phyloP scores from a whole-genome alignment of 2,329 filamentous ascomycete species.

The Teratosphaeria viscida region DNA sequence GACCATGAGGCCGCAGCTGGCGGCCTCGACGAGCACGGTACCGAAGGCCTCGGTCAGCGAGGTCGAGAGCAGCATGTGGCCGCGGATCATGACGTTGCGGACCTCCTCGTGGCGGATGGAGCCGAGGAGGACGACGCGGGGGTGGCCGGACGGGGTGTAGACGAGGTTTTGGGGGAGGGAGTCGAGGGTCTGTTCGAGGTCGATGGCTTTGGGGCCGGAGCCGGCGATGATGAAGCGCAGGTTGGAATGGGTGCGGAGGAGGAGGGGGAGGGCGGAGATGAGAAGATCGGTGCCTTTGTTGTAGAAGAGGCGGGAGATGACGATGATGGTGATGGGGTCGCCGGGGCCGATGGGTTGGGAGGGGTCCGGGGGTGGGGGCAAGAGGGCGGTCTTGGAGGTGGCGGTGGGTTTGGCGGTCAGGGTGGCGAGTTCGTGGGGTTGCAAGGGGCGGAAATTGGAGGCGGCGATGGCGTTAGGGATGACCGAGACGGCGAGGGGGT shows the following conservation, averaged over 20 bases:
- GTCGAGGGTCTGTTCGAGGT: slow-evolving; percentile 96
- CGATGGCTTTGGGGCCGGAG: slow-evolving; percentile 91
- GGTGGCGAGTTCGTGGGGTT: slow-evolving; percentile 27
- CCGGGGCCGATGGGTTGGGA: slow-evolving; percentile 65
- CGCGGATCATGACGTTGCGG: slow-evolving; percentile 90
- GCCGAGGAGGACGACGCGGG: slow-evolving; percentile 85
- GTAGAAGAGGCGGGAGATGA: slow-evolving; percentile 94
- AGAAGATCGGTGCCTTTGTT: slow-evolving; percentile 97
- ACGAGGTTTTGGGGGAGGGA: slow-evolving; percentile 29
- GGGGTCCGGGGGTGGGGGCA: slow-evolving; percentile 40
- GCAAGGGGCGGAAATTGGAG: slow-evolving; percentile 78
- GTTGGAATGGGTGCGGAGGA: slow-evolving; percentile 79
- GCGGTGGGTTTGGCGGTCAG: background rate
- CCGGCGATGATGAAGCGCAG: slow-evolving; percentile 96
- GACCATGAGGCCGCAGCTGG: slow-evolving; percentile 89
- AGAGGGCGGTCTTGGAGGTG: slow-evolving; percentile 21
- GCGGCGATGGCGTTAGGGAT: slow-evolving; percentile 97
- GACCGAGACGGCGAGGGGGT: slow-evolving; percentile 93
- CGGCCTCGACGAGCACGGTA: slow-evolving; percentile 94
- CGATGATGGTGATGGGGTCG: slow-evolving; percentile 89
- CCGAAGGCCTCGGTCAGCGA: slow-evolving; percentile 94
- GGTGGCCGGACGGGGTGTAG: slow-evolving; percentile 52
- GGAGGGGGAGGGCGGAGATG: slow-evolving; percentile 90
- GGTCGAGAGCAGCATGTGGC: slow-evolving; percentile 92
- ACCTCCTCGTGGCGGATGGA: slow-evolving; percentile 93